Conservation (phyloP, 768 basidiomycete species). For the Megacollybia marginata region DNA sequence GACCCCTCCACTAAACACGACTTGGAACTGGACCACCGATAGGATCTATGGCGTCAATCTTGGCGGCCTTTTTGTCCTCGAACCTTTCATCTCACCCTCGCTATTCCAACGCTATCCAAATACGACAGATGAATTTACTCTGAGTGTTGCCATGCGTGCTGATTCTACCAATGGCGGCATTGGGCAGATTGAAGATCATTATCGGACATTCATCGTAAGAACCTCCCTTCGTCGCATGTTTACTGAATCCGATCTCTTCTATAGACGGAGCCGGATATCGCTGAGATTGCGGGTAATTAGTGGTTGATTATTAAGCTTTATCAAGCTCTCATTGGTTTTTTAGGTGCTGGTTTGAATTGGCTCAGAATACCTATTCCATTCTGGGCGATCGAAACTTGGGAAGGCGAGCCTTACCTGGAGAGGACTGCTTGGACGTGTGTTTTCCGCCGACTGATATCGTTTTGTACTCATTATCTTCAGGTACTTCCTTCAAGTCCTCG, state of each 20-base stretch:
- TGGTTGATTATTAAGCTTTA: too few relatives aligned
- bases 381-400: constrained; percentile 78
- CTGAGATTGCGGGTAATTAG: constrained; percentile 51
- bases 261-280: constrained; percentile 80
- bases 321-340: too few relatives aligned
- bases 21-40: constrained; percentile 61
- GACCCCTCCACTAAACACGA: constrained; percentile 63
- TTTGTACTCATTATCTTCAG: constrained; percentile 18
- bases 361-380: constrained; percentile 73
- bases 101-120: constrained; percentile 54
- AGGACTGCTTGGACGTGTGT: constrained; percentile 66
- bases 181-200: constrained; percentile 64
- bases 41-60: constrained; percentile 58
- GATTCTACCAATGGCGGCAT: constrained; percentile 56
- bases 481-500: constrained; percentile 66
- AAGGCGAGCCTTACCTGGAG: constrained; percentile 69
- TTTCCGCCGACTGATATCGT: not conserved
- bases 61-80: constrained; percentile 68
- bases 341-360: constrained; percentile 76
- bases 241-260: not conserved
- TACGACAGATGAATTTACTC: constrained; percentile 59
- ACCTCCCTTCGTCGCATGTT: not conserved
- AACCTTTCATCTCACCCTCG: constrained; percentile 69
- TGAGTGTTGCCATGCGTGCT: constrained; percentile 56
- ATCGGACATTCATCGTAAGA: constrained; percentile 74